Base-by-base conservation (phyloP, 176 grass and related monocot genomes). In the Melocanna baccifera region DNA sequence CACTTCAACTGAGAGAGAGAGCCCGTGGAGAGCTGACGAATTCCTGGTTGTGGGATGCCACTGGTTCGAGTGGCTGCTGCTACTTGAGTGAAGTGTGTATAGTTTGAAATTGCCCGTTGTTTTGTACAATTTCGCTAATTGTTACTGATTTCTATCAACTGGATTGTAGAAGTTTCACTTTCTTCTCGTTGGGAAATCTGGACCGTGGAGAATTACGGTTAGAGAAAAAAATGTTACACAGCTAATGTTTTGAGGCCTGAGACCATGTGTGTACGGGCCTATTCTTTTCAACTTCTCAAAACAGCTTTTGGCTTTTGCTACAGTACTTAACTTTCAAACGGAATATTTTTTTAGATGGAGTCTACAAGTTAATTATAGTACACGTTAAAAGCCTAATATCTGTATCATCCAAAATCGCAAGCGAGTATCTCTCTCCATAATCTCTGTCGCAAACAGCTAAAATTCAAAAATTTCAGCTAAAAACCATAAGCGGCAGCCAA, bases 21-120 rank as follows among this genome's bases (percentile, higher is more conserved):
- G 22, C 46, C 29, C 66, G 10, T 25, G 48, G 28, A 0, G 37
- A 76, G 62, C 69, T 67, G 43, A 32, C 7, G 43, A 45, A 22
- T 47, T 67, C 40, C 39, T 75, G 20, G 46, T 61, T 28, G 69
- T 0, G 23, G 34, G 56, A 48, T 79, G 29, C 45, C 62, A 39
- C 61, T 28, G 28, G 46, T 37, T 57, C 18, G 28, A 72, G 50
- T 78, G 30, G 50, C 39, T 56, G 79, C 65, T 47, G 30, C 61
- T 75, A 61, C 8, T 45, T 41, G 9, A 61, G 20, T 37, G 8
- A 56, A 71, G 14, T 47, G 41, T 62, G 2, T 69, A 36, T 64
- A 41, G 53, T 82, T 81, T 28, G 37, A 32, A 79, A 86, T 71
- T 83, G 79, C 18, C 32, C 26, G 16, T 78, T 9, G 72, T 46